Base-by-base conservation (phyloP, 1,139 yeast species). In the Yamadazyma dendronema region DNA sequence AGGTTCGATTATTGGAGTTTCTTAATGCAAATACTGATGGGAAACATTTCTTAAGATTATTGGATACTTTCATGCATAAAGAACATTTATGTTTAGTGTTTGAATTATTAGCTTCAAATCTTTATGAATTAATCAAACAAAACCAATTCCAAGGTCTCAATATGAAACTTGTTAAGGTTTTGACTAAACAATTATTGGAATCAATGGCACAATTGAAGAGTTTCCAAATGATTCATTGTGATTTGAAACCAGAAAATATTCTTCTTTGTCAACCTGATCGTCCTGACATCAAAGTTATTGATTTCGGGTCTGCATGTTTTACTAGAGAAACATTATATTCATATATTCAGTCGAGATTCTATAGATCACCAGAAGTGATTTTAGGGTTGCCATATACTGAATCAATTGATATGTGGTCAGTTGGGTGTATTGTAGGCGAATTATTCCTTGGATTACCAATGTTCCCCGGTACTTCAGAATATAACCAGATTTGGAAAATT, bases 341-440 rank as follows among this genome's bases (percentile, higher is more conserved):
- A 0, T 94, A 94, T 58, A 89, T 94, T 44, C 99, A 94, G 59
- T 88, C 96, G 6, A 72, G 99, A 40, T 94, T 92, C 57, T 94
- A 94, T 61, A 73, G 99, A 43, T 87, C 96, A 1, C 99, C 99
- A 0, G 99, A 92, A 58, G 96, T 92, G 14, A 79, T 92, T 3
- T 63, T 92, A 22, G 98, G 99, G 0, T 69, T 92, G 33, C 96
- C 96, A 4, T 85, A 84, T 52, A 85, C 96, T 0, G 81, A 95
- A 15, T 81, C 96, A 7, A 92, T 92, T 40, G 99, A 92, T 59
- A 89, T 92, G 90, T 92, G 99, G 99, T 89, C 97, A 2, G 67
- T 92, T 31, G 99, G 98, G 2, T 92, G 99, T 65, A 92, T 94
- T 37, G 84, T 90, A 25, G 97, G 96, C 1, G 99, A 92, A 57